A percentile compares a stretch with the other conserved stretches of the same genome.
These are phyloP conservation scores for Geotrichum histeridarum DNA, from an alignment of 1,139 yeast genomes.

Conservation along the genomic window DNA sequence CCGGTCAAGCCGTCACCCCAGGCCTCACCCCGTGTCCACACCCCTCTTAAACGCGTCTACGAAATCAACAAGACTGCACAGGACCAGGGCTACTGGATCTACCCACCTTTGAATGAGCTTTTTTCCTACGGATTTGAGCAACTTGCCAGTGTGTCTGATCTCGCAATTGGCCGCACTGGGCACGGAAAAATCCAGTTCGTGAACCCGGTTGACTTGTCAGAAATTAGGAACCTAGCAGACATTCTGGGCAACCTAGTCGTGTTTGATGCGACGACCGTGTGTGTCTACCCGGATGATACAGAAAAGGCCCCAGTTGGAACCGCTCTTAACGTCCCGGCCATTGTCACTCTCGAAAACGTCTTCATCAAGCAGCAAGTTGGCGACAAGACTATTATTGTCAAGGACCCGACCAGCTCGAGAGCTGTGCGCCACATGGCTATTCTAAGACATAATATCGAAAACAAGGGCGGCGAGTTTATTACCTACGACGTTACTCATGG, in stretches of 20 bases:
- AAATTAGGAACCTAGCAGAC: slow-evolving; percentile 42
- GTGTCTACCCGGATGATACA: slow-evolving; percentile 57
- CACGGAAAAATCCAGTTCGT: slow-evolving; percentile 71
- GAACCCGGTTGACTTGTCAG: slow-evolving; percentile 67
- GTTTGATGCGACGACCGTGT: slow-evolving; percentile 53
- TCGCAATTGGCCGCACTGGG: slow-evolving; percentile 70
- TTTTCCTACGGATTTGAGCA: slow-evolving; percentile 46
- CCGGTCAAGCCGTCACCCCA: not conserved
- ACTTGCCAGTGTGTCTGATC: slow-evolving; percentile 56
- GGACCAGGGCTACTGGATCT: slow-evolving; percentile 68
- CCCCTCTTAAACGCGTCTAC: slow-evolving; percentile 18
- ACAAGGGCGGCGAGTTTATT: slow-evolving; percentile 70
- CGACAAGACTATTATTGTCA: slow-evolving; percentile 31
- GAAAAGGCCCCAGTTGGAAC: slow-evolving; percentile 61
- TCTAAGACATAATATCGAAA: slow-evolving; percentile 44
- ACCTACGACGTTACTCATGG: slow-evolving; percentile 76
- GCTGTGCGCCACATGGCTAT: slow-evolving; percentile 43
- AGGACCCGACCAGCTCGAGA: slow-evolving; percentile 43
- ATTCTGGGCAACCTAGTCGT: slow-evolving; percentile 55
- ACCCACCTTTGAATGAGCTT: slow-evolving; percentile 61
- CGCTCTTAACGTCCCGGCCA: slow-evolving; percentile 81
- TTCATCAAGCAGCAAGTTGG: slow-evolving; percentile 33
- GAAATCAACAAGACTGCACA: slow-evolving; percentile 28
- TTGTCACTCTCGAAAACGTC: slow-evolving; percentile 62
- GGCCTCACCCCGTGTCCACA: slow-evolving; percentile 2